Percentiles rank a stretch among this genome's conserved stretches.
Conservation (phyloP, 371 early-diverging fungal genomes). For the Racocetra persica region DNA sequence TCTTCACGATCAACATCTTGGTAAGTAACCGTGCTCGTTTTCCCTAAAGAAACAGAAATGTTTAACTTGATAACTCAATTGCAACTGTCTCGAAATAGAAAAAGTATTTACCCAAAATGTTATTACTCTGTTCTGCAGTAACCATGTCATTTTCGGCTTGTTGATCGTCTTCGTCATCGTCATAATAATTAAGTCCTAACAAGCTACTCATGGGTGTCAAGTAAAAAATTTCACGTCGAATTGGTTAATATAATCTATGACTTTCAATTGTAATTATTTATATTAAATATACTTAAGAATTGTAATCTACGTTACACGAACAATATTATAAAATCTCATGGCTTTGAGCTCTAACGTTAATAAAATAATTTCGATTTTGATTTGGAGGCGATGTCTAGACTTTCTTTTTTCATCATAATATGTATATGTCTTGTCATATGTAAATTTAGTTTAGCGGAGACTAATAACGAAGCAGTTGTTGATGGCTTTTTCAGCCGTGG, state of each 20-base stretch:
- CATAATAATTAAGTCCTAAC: slow-evolving; percentile 34
- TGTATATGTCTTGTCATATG: neutral
- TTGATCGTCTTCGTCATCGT: slow-evolving; percentile 36
- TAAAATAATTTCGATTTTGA: neutral
- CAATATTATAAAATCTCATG: no score
- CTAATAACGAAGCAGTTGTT: slow-evolving; percentile 41
- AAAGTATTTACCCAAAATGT: slow-evolving; percentile 12
- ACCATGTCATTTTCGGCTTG: neutral
- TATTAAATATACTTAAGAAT: no score
- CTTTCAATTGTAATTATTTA: no score
- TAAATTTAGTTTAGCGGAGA: neutral
- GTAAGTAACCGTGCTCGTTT: neutral
- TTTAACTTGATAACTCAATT: neutral
- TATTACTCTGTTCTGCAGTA: neutral
- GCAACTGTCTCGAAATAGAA: neutral
- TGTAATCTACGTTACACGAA: no score
- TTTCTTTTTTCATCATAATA: neutral
- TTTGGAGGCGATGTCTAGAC: neutral
- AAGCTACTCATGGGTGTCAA: slow-evolving; percentile 21
- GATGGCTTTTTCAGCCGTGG: slow-evolving; percentile 66
- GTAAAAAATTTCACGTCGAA: no score
- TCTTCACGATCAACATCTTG: neutral
- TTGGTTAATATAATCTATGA: no score
- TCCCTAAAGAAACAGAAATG: neutral
- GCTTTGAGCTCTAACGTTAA: no score